Base-by-base conservation (phyloP, 768 basidiomycete genomes). In the Hericium rajendrae region DNA sequence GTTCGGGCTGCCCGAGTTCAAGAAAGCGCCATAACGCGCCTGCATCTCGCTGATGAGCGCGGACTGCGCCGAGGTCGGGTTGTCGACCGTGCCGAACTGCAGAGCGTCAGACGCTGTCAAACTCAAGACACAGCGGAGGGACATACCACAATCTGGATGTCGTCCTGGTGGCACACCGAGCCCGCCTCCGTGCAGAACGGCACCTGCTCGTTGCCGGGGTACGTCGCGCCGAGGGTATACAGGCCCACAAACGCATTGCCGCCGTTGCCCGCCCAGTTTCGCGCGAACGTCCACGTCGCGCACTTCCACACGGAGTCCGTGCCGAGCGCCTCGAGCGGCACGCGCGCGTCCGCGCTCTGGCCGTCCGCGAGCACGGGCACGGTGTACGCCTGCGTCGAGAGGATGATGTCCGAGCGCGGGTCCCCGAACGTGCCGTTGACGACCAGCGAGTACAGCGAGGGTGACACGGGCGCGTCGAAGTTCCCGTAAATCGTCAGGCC, bases 91-190 rank as follows among this genome's bases (percentile, higher is more conserved):
- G 55, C 85, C 86, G 56, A 77, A 74, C 61, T 62, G 54, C 20
- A 58, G 48, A 6, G 48, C 43, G 20, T 48, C 38, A 54, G 46
- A 50, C 37, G 32, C 46, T 48, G 51, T 24, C 55, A 32, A 32
- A 32, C 4, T 2, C 5, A 4, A 8, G n/a, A 11, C 15, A 18
- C 4, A 13, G 41, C n/a, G 24, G 26, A 46, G 32, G 20, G 24
- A 78, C 84, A 58, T 71, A 85, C 85, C 59, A 91, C 78, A 66
- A 88, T 83, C 72, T 84, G 72, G 58, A 91, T 91, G 65, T 92
- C 90, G 67, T 91, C 89, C 67, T 90, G 79, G 68, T 90, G 88
- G 70, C 88, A 91, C 40, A 89, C 83, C 37, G 72, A 69, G 38
- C 82, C 84, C 32, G 73, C 38, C 61, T 76, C 67, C 5, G 74